Evolutionary conservation across 352 stramenopile species (phyloP), one percentile per base, ranked within the genome.

Genomic region (Globisporangium spinosum): DNA sequence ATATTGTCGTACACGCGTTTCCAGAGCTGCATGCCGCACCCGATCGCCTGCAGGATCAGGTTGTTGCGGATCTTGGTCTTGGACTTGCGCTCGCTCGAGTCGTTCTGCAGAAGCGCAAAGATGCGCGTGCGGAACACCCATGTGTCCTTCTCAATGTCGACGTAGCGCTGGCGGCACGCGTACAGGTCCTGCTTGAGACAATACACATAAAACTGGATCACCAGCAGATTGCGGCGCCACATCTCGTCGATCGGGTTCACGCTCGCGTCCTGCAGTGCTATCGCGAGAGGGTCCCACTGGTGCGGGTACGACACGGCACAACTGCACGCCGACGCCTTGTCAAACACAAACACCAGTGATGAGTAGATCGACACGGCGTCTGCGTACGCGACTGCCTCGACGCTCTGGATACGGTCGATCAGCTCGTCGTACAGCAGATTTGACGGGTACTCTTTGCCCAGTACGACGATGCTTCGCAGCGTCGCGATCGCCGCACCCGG

Each of bases 181-280:
- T 78, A 58, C 56, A 91, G 75, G 70, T 95, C 85, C 61, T 87
- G 78, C 63, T 87, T 72, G 68, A 95, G 89, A 45, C 85, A 93
- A 61, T 93, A 93, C 35, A 90, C 82, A 56, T 85, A 90, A 63
- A 95, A 95, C 70, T 92, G 87, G 17, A 93, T 54, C 49, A 93
- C 85, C 15, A 95, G 74, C 40, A 95, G 74, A 27, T 82, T 83
- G 58, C 82, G 84, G 61, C 80, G 79, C 85, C 80, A 92, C 13
- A 68, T 67, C 55, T 90, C 82, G 49, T 91, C 78, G 32, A 73
- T 62, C 23, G 68, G 68, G 51, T 82, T 76, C 12, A 76, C 68
- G 43, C 76, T 80, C 27, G 79, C 82, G 54, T 93, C 82, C 65
- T 90, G 80, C 5, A 93, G 67, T 29, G 82, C 81, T 17, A 71